A percentile compares a stretch with the other conserved stretches of the same genome.
Conservation (phyloP, 805 yeast genomes). For the Candida orba region DNA sequence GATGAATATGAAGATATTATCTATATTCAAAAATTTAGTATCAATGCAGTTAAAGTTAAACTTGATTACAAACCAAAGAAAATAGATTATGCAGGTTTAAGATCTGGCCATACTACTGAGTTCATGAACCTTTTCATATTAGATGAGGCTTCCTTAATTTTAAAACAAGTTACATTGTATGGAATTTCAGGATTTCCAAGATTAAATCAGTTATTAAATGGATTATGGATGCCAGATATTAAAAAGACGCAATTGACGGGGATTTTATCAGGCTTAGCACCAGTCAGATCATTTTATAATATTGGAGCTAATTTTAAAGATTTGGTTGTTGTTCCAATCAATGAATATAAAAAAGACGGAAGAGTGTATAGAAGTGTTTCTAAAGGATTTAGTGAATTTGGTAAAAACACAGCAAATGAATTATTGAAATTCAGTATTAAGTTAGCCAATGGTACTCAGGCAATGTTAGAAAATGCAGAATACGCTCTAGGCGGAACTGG, state of each 20-base stretch:
- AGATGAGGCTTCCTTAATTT: conserved; percentile 72
- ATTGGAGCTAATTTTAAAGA: conserved; percentile 75
- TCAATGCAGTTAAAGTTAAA: conserved; percentile 52
- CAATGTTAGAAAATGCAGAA: conserved; percentile 71
- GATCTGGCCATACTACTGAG: conserved; percentile 83
- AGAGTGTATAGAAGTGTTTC: conserved; percentile 61
- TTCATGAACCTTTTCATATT: conserved; percentile 82
- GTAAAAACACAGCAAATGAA: conserved; percentile 75
- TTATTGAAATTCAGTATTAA: conserved; percentile 76
- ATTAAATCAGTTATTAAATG: conserved; percentile 47
- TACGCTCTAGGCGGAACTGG: conserved; percentile 74
- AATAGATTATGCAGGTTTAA: conserved; percentile 74
- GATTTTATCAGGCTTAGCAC: conserved; percentile 76
- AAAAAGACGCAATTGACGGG: conserved; percentile 74
- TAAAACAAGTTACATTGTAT: conserved; percentile 55
- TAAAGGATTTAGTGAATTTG: conserved; percentile 67
- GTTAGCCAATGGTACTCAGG: conserved; percentile 83
- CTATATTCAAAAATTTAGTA: conserved; percentile 61
- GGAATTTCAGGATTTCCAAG: conserved; percentile 74
- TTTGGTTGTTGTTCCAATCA: conserved; percentile 62
- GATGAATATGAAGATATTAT: conserved; percentile 53
- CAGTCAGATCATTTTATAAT: conserved; percentile 68
- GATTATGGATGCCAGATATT: conserved; percentile 86
- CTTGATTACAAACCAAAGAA: conserved; percentile 91
- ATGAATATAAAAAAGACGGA: conserved; percentile 71